phyloP scores from a whole-genome alignment of 2,329 filamentous ascomycete species.

The Fusarium coffeatum region DNA sequence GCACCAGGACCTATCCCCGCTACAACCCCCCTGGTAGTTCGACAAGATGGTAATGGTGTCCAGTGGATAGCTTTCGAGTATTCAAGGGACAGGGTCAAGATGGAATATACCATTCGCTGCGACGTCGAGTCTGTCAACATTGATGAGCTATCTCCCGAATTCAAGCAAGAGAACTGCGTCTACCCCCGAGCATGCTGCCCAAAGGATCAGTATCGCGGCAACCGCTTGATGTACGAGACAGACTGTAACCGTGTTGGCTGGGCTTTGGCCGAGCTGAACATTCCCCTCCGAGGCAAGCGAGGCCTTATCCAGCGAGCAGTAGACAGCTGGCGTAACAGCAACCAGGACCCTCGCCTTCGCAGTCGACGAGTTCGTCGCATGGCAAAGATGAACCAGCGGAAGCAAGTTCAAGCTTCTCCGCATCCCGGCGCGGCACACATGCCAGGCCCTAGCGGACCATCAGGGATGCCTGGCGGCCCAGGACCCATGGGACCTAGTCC shows the following conservation, averaged over 20 bases:
- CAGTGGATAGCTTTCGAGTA: slow-evolving; percentile 99
- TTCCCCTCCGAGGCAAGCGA: slow-evolving; percentile 89
- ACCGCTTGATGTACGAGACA: slow-evolving; percentile 94
- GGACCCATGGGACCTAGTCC: slow-evolving; percentile 71
- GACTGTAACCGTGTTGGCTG: slow-evolving; percentile 99
- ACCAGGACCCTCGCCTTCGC: slow-evolving; percentile 90
- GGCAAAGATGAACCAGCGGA: slow-evolving; percentile 94
- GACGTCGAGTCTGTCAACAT: slow-evolving; percentile 97
- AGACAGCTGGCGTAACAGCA: slow-evolving; percentile 99
- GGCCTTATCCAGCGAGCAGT: slow-evolving; percentile 96
- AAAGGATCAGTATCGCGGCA: slow-evolving; percentile 96
- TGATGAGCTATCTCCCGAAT: slow-evolving; percentile 84
- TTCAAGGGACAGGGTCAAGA: slow-evolving; percentile 95
- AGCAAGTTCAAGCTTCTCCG: slow-evolving; percentile 71
- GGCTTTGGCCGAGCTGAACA: slow-evolving; percentile 93
- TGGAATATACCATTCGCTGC: slow-evolving; percentile 99
- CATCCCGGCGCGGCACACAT: slow-evolving; percentile 71
- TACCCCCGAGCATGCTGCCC: slow-evolving; percentile 94
- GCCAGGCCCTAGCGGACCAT: slow-evolving; percentile 72
- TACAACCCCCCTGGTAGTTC: slow-evolving; percentile 91
- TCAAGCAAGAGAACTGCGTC: slow-evolving; percentile 98
- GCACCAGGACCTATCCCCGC: slow-evolving; percentile 96
- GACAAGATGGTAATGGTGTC: slow-evolving; percentile 95
- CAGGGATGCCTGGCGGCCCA: slow-evolving; percentile 71
- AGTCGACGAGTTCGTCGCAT: slow-evolving; percentile 92